Evolutionary conservation across 2,329 filamentous ascomycete genomes (phyloP).

Genomic region (Cercospora zeina): DNA sequence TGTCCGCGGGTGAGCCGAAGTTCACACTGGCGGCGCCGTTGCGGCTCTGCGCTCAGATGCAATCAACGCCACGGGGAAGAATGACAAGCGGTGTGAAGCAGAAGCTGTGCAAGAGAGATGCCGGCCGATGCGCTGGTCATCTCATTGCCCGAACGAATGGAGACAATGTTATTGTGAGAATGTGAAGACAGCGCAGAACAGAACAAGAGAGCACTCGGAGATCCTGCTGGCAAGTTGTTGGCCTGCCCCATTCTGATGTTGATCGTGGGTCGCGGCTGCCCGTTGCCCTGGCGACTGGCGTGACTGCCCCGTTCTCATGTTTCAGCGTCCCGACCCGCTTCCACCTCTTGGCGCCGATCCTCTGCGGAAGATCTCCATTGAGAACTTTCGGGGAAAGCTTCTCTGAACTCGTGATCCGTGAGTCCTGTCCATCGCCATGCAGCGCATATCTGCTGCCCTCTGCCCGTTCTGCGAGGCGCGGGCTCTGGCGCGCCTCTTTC

Average conservation of each 20-base stretch:
- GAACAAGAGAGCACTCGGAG: background rate
- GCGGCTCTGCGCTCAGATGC: slow-evolving; percentile 12
- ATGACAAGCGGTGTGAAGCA: slow-evolving; percentile 9
- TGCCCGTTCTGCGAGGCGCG: slow-evolving; percentile 49
- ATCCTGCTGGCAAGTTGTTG: slow-evolving; percentile 1
- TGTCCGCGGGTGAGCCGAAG: slow-evolving; percentile 15
- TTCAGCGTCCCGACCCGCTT: slow-evolving; percentile 5
- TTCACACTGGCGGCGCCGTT: slow-evolving; percentile 13
- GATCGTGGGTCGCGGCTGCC: slow-evolving; percentile 5
- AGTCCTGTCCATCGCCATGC: slow-evolving; percentile 27
- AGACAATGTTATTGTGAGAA: slow-evolving; percentile 6
- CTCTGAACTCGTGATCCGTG: slow-evolving; percentile 2
- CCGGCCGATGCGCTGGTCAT: slow-evolving; percentile 16
- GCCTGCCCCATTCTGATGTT: background rate
- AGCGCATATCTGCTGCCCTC: slow-evolving; percentile 33
- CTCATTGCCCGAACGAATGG: slow-evolving; percentile 17
- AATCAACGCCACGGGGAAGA: background rate
- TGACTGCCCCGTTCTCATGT: background rate
- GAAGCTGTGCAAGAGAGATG: slow-evolving; percentile 16
- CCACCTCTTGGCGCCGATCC: slow-evolving; percentile 8
- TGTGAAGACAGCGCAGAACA: slow-evolving; percentile 10
- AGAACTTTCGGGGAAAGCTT: background rate
- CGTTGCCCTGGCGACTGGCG: slow-evolving; percentile 7
- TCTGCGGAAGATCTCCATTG: background rate
- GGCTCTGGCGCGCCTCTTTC: slow-evolving; percentile 33